Percentiles rank a stretch among this genome's conserved stretches.
Evolutionary conservation across 805 yeast species (phyloP).

Genomic region (Yarrowia bubula): DNA sequence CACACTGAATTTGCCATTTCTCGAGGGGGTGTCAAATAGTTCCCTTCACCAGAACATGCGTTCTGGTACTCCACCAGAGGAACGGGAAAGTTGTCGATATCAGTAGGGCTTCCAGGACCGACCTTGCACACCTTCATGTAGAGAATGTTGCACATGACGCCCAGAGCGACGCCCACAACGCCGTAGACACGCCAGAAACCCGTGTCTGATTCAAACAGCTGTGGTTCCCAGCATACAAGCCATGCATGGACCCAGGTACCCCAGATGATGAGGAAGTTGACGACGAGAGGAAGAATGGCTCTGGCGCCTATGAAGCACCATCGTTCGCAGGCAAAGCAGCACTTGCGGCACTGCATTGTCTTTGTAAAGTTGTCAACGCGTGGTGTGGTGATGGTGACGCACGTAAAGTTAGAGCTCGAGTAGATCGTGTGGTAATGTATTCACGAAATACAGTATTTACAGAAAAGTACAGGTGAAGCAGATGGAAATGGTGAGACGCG

Average conservation of each 20-base stretch:
- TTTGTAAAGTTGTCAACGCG: neutral
- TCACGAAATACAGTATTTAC: neutral
- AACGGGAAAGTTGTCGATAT: neutral
- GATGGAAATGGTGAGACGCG: no score
- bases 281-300: slow-evolving; percentile 17
- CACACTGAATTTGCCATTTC: slow-evolving; percentile 10
- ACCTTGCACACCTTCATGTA: slow-evolving; percentile 12
- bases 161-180: neutral
- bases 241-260: slow-evolving; percentile 26
- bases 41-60: neutral
- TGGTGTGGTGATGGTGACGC: neutral
- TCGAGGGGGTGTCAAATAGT: slow-evolving; percentile 12
- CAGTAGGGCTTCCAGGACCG: slow-evolving; percentile 15
- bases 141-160: slow-evolving; percentile 8
- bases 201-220: slow-evolving; percentile 5
- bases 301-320: neutral
- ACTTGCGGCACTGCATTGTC: slow-evolving; percentile 22
- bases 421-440: neutral
- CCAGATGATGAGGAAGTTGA: slow-evolving; percentile 25
- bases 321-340: slow-evolving; percentile 22
- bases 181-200: slow-evolving; percentile 11
- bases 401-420: neutral
- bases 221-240: slow-evolving; percentile 20
- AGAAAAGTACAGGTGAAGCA: no score
- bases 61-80: slow-evolving; percentile 18